phyloP scores from a whole-genome alignment of 305 asterid genomes.

The Fraxinus sp. region DNA sequence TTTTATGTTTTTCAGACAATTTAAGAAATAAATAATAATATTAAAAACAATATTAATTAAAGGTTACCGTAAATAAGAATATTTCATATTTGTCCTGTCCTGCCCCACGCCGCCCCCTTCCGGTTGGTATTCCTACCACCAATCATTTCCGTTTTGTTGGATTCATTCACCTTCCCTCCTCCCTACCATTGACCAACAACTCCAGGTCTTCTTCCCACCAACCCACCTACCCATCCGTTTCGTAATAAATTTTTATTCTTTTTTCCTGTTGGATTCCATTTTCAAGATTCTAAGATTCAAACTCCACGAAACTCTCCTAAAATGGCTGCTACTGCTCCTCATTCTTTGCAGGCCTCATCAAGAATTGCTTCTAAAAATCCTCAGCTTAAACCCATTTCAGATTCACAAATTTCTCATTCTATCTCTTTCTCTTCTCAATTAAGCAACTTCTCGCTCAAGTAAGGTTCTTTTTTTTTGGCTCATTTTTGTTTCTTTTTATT shows the following conservation, averaged over 20 bases:
- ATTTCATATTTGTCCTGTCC: background rate
- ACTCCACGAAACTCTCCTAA: background rate
- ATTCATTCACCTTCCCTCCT: background rate
- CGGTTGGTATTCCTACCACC: background rate
- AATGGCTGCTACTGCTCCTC: constrained; percentile 47
- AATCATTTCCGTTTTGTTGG: background rate
- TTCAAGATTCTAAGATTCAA: background rate
- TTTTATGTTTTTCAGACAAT: too few species aligned
- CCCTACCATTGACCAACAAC: background rate
- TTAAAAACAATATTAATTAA: too few species aligned
- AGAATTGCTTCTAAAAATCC: constrained; percentile 23
- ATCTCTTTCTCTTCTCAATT: constrained; percentile 59
- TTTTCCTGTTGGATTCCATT: background rate
- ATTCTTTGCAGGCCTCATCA: constrained; percentile 25
- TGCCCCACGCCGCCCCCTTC: background rate
- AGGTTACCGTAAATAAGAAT: background rate
- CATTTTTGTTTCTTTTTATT: background rate
- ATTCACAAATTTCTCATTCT: constrained; percentile 31
- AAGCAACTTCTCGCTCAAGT: constrained; percentile 41
- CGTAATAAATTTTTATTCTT: background rate
- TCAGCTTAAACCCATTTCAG: constrained; percentile 26
- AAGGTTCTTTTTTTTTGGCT: constrained; percentile 20
- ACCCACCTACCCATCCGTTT: background rate
- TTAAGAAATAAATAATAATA: too few species aligned
- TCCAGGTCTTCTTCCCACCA: background rate